A percentile compares a stretch with the other conserved stretches of the same genome.
phyloP scores from a whole-genome alignment of 768 basidiomycete genomes.

The Terana coerulea region DNA sequence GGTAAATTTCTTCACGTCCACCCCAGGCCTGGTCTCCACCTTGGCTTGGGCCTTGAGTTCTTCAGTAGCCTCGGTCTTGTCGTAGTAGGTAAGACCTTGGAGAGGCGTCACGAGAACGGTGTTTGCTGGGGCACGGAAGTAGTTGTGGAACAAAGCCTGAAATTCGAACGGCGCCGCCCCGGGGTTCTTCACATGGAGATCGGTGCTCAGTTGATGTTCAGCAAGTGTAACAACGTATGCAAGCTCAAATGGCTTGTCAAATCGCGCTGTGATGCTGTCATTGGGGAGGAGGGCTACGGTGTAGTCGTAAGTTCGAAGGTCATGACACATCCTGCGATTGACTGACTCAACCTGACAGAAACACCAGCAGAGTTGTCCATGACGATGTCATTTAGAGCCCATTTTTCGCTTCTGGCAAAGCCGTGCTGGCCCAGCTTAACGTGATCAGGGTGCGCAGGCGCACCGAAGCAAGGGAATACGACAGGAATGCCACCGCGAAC shows the following conservation, averaged over 20 bases:
- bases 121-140: slow-evolving; percentile 65
- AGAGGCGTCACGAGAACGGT: slow-evolving; percentile 62
- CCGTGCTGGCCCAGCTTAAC: slow-evolving; percentile 79
- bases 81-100: slow-evolving; percentile 61
- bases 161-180: slow-evolving; percentile 61
- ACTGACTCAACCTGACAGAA: slow-evolving; percentile 74
- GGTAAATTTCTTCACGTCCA: slow-evolving; percentile 64
- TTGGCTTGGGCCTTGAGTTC: slow-evolving; percentile 47
- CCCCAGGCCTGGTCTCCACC: slow-evolving; percentile 54
- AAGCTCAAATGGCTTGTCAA: slow-evolving; percentile 62
- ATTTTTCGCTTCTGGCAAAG: slow-evolving; percentile 76
- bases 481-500: slow-evolving; percentile 55
- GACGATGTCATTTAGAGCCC: slow-evolving; percentile 64
- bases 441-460: slow-evolving; percentile 74
- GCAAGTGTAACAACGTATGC: slow-evolving; percentile 78
- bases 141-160: slow-evolving; percentile 92
- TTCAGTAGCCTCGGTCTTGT: slow-evolving; percentile 70
- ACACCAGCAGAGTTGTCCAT: slow-evolving; percentile 69
- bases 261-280: slow-evolving; percentile 51
- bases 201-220: slow-evolving; percentile 69
- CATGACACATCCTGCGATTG: background rate
- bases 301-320: background rate
- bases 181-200: slow-evolving; percentile 76
- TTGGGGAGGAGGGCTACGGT: slow-evolving; percentile 60
- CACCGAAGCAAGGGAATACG: slow-evolving; percentile 88